These are phyloP conservation scores for Trichoderma asperellum DNA, from an alignment of 2,329 filamentous ascomycete species.

Conservation along the genomic window DNA sequence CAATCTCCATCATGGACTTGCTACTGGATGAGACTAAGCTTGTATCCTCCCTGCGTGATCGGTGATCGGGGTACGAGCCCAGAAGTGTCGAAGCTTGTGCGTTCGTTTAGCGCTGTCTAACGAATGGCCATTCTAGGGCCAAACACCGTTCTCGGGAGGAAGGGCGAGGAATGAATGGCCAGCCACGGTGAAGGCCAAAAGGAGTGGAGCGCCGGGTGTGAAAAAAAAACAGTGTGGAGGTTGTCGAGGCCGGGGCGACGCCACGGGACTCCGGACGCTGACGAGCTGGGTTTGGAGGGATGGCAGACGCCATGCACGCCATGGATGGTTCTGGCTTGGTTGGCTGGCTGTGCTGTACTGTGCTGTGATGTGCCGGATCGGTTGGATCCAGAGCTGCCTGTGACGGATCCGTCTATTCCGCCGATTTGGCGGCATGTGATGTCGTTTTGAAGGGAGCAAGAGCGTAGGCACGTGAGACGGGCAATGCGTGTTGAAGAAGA, in stretches of 20 bases:
- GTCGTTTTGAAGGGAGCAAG: background rate
- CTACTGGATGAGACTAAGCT: background rate
- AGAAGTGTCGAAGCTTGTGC: background rate
- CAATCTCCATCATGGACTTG: background rate
- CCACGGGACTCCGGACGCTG: constrained; percentile 27
- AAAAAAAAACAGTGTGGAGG: constrained; percentile 24
- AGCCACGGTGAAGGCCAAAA: background rate
- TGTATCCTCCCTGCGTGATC: background rate
- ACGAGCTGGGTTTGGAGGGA: constrained; percentile 15
- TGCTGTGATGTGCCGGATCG: constrained; percentile 1
- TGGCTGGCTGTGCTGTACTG: background rate
- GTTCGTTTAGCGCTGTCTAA: constrained; percentile 7
- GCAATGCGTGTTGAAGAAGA: background rate
- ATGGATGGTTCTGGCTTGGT: background rate
- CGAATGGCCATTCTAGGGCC: background rate
- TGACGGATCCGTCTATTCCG: background rate
- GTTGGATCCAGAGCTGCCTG: background rate
- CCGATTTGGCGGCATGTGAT: constrained; percentile 4
- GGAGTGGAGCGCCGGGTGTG: constrained; percentile 19
- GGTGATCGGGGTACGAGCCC: background rate
- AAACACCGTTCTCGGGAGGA: background rate
- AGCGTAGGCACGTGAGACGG: background rate
- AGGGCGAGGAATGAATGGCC: background rate
- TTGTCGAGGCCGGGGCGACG: constrained; percentile 22
- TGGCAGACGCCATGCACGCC: background rate